These are phyloP conservation scores for Saitozyma podzolica DNA, from an alignment of 768 basidiomycete species.

Conservation along the genomic window DNA sequence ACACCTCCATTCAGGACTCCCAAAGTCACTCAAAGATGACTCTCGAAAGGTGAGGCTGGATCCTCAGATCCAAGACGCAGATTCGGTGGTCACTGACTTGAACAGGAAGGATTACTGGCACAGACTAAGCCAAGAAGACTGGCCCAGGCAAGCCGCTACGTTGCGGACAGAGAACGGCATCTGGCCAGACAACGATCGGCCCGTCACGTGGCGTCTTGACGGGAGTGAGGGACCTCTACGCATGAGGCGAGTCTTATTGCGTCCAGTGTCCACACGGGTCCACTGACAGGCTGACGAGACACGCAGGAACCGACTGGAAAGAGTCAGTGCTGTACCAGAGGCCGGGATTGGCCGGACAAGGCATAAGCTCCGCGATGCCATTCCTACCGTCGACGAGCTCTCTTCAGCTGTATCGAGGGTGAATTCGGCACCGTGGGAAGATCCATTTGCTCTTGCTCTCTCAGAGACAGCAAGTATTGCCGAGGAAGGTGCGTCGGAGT, in stretches of 20 bases:
- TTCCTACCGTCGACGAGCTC: constrained; percentile 45
- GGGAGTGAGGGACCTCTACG: constrained; percentile 90
- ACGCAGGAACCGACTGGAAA: constrained; percentile 35
- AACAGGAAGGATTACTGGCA: constrained; percentile 73
- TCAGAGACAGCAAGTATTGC: constrained; percentile 35
- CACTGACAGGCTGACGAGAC: constrained; percentile 1
- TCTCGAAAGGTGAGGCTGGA: constrained; percentile 36
- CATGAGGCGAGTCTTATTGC: constrained; percentile 62
- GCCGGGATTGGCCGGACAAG: constrained; percentile 23
- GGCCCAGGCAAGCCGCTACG: constrained; percentile 60
- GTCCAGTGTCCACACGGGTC: background rate
- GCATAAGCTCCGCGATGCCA: constrained; percentile 42
- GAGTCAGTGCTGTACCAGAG: constrained; percentile 25
- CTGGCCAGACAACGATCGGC: constrained; percentile 65
- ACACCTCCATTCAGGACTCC: constrained; percentile 17
- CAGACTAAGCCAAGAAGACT: constrained; percentile 56
- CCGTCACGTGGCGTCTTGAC: constrained; percentile 72
- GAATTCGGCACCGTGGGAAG: constrained; percentile 49
- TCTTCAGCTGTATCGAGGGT: constrained; percentile 46
- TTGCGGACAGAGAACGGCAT: constrained; percentile 76
- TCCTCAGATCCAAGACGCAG: background rate
- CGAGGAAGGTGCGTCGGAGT: constrained; percentile 25
- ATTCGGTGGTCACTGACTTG: constrained; percentile 10
- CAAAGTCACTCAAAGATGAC: constrained; percentile 45
- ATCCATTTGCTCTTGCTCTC: constrained; percentile 46